These are phyloP conservation scores for Vitis cinerea DNA, from an alignment of 164 flowering plant genomes.

Conservation along the genomic window DNA sequence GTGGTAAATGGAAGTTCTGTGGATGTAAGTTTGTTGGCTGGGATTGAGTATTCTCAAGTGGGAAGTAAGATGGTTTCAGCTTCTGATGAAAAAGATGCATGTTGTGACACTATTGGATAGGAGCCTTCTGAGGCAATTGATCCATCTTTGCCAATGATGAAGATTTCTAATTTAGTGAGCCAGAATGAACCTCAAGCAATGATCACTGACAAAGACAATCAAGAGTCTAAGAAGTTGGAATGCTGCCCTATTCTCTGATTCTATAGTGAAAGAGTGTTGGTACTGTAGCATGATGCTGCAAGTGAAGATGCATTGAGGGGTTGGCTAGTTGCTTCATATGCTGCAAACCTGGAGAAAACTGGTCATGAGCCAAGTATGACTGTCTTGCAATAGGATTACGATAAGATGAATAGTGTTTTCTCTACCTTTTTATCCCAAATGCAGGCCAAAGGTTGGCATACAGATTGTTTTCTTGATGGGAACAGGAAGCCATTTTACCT, in stretches of 20 bases:
- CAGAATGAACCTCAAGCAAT: slow-evolving; percentile 17
- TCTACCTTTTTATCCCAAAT: slow-evolving; percentile 59
- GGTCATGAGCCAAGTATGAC: slow-evolving; percentile 9
- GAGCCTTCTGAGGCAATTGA: not conserved
- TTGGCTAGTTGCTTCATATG: too few species aligned
- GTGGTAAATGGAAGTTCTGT: not conserved
- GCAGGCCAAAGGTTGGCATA: slow-evolving; percentile 71
- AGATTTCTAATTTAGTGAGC: slow-evolving; percentile 6
- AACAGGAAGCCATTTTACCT: slow-evolving; percentile 74
- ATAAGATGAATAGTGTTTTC: slow-evolving; percentile 53
- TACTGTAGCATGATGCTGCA: slow-evolving; percentile 43
- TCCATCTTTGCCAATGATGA: slow-evolving; percentile 9
- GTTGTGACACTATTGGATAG: slow-evolving; percentile 9
- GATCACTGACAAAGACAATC: slow-evolving; percentile 10
- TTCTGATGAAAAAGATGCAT: slow-evolving; percentile 10
- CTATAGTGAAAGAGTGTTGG: slow-evolving; percentile 11
- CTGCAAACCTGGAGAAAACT: too few species aligned
- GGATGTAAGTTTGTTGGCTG: slow-evolving; percentile 10
- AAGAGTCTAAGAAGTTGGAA: slow-evolving; percentile 20
- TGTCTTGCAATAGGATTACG: slow-evolving; percentile 55
- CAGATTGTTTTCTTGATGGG: slow-evolving; percentile 31
- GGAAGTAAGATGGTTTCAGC: not conserved
- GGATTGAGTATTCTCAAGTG: slow-evolving; percentile 6
- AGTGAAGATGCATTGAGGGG: slow-evolving; percentile 82
- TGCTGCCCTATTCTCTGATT: slow-evolving; percentile 8